Percentiles rank a stretch among this genome's conserved stretches.
These are phyloP conservation scores for Arthroderma sp. DNA, from an alignment of 2,329 filamentous ascomycete species.

Conservation along the genomic window DNA sequence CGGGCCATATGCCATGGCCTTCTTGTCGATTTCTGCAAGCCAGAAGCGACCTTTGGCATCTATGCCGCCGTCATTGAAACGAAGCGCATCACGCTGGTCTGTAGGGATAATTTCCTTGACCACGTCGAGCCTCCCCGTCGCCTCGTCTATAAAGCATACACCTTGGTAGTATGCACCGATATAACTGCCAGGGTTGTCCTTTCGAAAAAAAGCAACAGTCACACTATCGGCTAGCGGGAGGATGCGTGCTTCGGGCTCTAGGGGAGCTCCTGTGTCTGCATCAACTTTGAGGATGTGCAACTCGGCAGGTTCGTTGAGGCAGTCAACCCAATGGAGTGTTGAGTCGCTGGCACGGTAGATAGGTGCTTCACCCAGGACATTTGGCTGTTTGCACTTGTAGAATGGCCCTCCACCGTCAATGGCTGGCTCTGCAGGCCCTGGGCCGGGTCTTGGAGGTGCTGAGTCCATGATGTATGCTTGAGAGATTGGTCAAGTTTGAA, in stretches of 20 bases:
- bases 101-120: constrained; percentile 26
- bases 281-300: constrained; percentile 24
- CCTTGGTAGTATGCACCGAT: constrained; percentile 29
- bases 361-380: constrained; percentile 21
- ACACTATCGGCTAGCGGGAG: constrained; percentile 23
- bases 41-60: constrained; percentile 74
- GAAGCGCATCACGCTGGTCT: constrained; percentile 24
- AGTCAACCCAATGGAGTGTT: constrained; percentile 23
- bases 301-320: constrained; percentile 18
- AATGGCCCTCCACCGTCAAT: constrained; percentile 10
- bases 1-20: constrained; percentile 41
- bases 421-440: constrained; percentile 7
- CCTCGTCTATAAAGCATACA: constrained; percentile 26
- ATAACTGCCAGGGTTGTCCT: constrained; percentile 23
- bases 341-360: constrained; percentile 21
- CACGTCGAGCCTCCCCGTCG: constrained; percentile 23
- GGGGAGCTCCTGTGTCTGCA: constrained; percentile 17
- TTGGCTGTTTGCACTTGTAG: constrained; percentile 13
- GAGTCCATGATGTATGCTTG: neutral
- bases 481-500: no score
- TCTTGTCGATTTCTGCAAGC: constrained; percentile 40
- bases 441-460: neutral
- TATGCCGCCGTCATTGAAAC: constrained; percentile 70
- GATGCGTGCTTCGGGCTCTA: constrained; percentile 15
- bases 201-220: constrained; percentile 23